Base-by-base conservation (phyloP, 2,329 filamentous ascomycete genomes). In the Alternaria viburni region DNA sequence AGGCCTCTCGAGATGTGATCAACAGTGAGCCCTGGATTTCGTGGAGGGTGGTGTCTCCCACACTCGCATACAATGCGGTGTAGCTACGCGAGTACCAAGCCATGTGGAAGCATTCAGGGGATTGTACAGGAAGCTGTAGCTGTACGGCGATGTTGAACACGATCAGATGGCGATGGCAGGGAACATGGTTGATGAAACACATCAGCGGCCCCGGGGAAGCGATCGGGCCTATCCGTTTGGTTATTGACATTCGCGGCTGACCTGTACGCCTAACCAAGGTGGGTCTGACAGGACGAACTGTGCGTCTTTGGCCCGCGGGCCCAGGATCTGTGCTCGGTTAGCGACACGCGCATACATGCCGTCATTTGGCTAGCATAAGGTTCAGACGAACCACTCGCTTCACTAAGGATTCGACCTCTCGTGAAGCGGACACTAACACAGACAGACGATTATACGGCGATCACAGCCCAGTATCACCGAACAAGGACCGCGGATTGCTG, bases 401-500 rank as follows among this genome's bases (percentile, higher is more conserved):
- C 54, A 36, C 49, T 13, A 26, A 7, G 17, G 19, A 28, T 7
- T 44, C 2, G 28, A 57, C 49, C 30, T 57, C 17, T 21, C 19
- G 25, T n/a, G 54, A 41, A 23, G n/a, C 26, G 23, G 44, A 43
- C 19, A 23, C 51, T 41, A 63, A 45, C 36, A 49, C 25, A 15
- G 13, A 19, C 15, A 19, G 25, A 41, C 25, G 23, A 12, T 47
- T 61, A 54, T 28, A n/a, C 32, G 54, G 62, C 55, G 58, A 61
- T 61, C 54, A 47, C 55, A 59, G 28, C 3, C 41, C 30, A 43
- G 30, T 51, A 45, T 41, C 51, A n/a, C 30, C 66, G 61, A 58
- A 57, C 59, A 65, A 67, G 66, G 67, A 60, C 67, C 60, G 56
- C 50, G 56, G 56, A 44, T 21, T 61, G 59, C 26, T 56, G 59